These are phyloP conservation scores for Sporisorium sorghi DNA, from an alignment of 1,284 basidiomycete species.

Conservation along the genomic window DNA sequence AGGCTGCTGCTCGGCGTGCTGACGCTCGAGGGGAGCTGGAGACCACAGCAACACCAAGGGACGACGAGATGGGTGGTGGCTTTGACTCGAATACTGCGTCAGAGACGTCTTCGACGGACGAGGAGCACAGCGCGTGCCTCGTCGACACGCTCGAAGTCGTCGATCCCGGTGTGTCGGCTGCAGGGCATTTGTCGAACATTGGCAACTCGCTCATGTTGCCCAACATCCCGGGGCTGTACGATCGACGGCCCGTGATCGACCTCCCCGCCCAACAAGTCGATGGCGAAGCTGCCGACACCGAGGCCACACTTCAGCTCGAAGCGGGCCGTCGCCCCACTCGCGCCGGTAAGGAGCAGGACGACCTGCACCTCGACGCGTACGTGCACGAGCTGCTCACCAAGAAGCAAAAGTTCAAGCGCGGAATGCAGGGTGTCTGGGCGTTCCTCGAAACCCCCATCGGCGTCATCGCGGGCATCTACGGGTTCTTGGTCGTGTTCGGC, in stretches of 20 bases:
- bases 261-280: slow-evolving; percentile 67
- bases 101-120: slow-evolving; percentile 1
- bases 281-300: slow-evolving; percentile 9
- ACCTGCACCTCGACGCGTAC: slow-evolving; percentile 48
- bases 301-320: slow-evolving; percentile 37
- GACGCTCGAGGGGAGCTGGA: not conserved
- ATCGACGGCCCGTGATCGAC: slow-evolving; percentile 76
- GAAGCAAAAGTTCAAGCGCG: slow-evolving; percentile 72
- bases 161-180: slow-evolving; percentile 78
- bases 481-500: slow-evolving; percentile 72
- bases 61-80: too few species aligned
- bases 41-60: not conserved
- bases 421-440: slow-evolving; percentile 80
- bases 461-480: slow-evolving; percentile 80
- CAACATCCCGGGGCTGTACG: slow-evolving; percentile 73
- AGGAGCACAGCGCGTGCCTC: slow-evolving; percentile 44
- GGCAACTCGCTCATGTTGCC: slow-evolving; percentile 81
- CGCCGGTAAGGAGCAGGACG: slow-evolving; percentile 17
- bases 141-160: slow-evolving; percentile 75
- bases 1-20: not conserved
- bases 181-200: slow-evolving; percentile 79
- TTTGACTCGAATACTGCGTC: too few species aligned
- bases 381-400: slow-evolving; percentile 46
- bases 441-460: slow-evolving; percentile 83
- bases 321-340: slow-evolving; percentile 18